Base-by-base conservation (phyloP, 2,329 filamentous ascomycete species). In the Penicillium sp. region DNA sequence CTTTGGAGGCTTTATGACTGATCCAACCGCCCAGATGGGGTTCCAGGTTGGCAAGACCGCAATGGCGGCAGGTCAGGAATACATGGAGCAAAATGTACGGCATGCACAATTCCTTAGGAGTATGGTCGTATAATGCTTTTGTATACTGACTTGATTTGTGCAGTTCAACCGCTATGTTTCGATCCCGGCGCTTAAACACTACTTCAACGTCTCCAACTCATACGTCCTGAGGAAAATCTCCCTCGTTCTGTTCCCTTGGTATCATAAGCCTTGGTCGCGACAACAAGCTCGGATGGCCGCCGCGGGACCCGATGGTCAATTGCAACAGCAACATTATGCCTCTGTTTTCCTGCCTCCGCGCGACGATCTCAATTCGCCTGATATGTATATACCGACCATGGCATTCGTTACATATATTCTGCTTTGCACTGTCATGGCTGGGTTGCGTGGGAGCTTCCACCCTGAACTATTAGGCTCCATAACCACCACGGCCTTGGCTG, bases 381-480 rank as follows among this genome's bases (percentile, higher is more conserved):
- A 99, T 76, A 97, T 99, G 92, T 99, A 99, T 77, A 99, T 99
- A 66, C 92, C 92, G 58, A 88, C 95, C 68, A 99, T 99, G 94
- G 93, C 94, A 1, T 81, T 99, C 53, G 91, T 97, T 47, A 99
- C 94, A 23, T 99, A 99, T 74, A 96, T 99, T 62, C 87, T 99
- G 33, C 83, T 99, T 11, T 95, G 90, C 5, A 94, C 93, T 0
- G 81, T 97, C 43, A 81, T 99, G 55, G 93, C 93, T 8, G 94
- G 94, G 45, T 81, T 99, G 46, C 84, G 90, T 52, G 93, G 94
- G 26, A 86, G 91, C 62, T 99, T 99, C 77, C 88, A 96, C 68
- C 95, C 95, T 1, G 93, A 97, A 71, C 81, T 99, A 24, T 82
- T 99, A 20, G 93, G 93, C 21, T 89, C 90, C 66, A 96, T 91